phyloP scores from a whole-genome alignment of 2,329 filamentous ascomycete genomes.

The Didymella pomorum region DNA sequence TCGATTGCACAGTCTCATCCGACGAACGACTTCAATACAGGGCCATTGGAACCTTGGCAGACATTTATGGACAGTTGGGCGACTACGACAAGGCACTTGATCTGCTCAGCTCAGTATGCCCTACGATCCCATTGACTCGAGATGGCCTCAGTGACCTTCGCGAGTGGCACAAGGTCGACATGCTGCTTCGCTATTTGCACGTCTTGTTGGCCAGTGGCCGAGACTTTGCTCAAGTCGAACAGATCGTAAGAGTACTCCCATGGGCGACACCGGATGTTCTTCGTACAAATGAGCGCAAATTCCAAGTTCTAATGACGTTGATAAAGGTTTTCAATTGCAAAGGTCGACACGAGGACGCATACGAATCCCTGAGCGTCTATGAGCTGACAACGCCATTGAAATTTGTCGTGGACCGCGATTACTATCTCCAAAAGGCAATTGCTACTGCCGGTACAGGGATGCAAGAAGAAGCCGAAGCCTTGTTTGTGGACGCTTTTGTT shows the following conservation, averaged over 20 bases:
- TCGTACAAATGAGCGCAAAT: background rate
- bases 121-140: background rate
- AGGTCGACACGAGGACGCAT: background rate
- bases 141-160: background rate
- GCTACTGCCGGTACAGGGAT: background rate
- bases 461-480: background rate
- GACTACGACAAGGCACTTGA: constrained; percentile 3
- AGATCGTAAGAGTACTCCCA: background rate
- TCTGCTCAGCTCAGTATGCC: background rate
- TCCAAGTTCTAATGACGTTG: background rate
- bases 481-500: background rate
- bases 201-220: background rate
- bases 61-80: constrained; percentile 1
- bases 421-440: constrained; percentile 1
- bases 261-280: constrained; percentile 7
- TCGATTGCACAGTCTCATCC: background rate
- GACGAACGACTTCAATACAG: background rate
- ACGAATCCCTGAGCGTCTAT: background rate
- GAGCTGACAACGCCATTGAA: background rate
- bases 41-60: background rate
- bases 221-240: background rate
- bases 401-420: background rate
- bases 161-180: constrained; percentile 3
- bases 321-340: background rate
- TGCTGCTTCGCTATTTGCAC: background rate